Evolutionary conservation across 805 yeast genomes (phyloP), one percentile per base, ranked within the genome.

Genomic region (Wickerhamomyces hampshirensis): DNA sequence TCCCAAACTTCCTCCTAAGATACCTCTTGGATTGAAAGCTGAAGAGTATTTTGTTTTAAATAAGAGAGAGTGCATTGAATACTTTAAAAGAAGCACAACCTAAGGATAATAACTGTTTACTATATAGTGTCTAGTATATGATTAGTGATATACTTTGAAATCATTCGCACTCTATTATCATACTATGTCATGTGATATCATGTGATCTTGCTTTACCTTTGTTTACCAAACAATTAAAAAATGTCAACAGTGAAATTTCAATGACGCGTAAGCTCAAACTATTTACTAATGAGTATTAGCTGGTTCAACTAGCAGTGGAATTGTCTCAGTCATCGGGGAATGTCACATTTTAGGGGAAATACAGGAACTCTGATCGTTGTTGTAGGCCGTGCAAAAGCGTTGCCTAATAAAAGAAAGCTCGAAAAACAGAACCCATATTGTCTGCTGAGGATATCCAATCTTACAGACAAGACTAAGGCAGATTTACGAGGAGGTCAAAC

Each of bases 361-460:
- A 40, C 47, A 34, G 84, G 84, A 8, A 71, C 75, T 6, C 63
- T 89, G 39, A 83, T 85, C 26, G 74, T 88, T 5, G 81, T 86
- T 43, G 84, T 89, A 4, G 71, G 82, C 35, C 75, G 86, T 45
- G 96, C 93, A 1, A 79, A 80, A 51, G 94, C 87, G 51, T 71
- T 93, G 30, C 95, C 95, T 17, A 91, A 93, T 60, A 66, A 87
- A 43, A 69, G 91, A 26, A 85, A 82, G 44, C 66, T 91, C 34
- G 97, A 94, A 52, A 93, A 93, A 53, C 98, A 93, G 60, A 83
- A 85, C 46, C 98, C 98, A 2, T 89, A 86, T 61, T 83, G 88
- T 42, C 77, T 91, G 5, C 69, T 85, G 10, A 66, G 98, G 38
- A 69, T 93, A 5, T 91, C 89, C 19, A 86, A 85, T 41, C 74